Conservation (phyloP, 306 rosid genomes). For the Inga leiocalycina region DNA sequence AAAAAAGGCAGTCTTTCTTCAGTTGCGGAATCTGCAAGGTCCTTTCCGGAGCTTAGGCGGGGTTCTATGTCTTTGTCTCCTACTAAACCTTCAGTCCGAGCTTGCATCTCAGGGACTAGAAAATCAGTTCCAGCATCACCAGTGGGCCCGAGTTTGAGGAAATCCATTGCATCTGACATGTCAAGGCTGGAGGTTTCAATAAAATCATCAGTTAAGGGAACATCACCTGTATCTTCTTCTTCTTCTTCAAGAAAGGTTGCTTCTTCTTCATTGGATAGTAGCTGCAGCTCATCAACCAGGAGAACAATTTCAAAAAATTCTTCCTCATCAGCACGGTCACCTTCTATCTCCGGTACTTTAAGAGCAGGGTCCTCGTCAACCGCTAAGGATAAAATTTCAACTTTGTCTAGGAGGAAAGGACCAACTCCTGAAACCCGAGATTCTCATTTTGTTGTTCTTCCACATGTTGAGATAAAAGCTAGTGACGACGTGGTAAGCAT, state of each 20-base stretch:
- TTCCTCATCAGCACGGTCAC: conserved; percentile 57
- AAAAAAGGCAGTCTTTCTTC: conserved; percentile 34
- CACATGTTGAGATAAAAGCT: conserved; percentile 89
- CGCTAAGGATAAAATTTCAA: conserved; percentile 60
- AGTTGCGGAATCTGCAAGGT: conserved; percentile 49
- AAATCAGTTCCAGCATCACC: conserved; percentile 49
- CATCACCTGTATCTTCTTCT: conserved; percentile 50
- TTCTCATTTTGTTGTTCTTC: conserved; percentile 77
- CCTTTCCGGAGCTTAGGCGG: conserved; percentile 75
- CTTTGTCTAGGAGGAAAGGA: conserved; percentile 62
- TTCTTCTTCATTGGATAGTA: conserved; percentile 66
- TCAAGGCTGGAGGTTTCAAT: conserved; percentile 45
- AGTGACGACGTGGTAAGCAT: conserved; percentile 86
- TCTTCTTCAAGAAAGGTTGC: conserved; percentile 56
- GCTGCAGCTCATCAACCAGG: conserved; percentile 60
- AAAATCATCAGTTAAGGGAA: conserved; percentile 58
- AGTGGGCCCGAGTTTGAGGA: conserved; percentile 44
- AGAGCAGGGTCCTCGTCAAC: conserved; percentile 63
- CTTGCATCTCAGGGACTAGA: conserved; percentile 43
- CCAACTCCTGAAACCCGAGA: conserved; percentile 72
- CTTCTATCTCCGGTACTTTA: conserved; percentile 60
- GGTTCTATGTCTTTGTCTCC: conserved; percentile 58
- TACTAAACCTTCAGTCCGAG: conserved; percentile 44
- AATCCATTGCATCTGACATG: conserved; percentile 42
- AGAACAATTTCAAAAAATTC: conserved; percentile 64